Percentiles rank a stretch among this genome's conserved stretches.
These are phyloP conservation scores for Annulohypoxylon nitens DNA, from an alignment of 495 filamentous ascomycete species.

Conservation along the genomic window DNA sequence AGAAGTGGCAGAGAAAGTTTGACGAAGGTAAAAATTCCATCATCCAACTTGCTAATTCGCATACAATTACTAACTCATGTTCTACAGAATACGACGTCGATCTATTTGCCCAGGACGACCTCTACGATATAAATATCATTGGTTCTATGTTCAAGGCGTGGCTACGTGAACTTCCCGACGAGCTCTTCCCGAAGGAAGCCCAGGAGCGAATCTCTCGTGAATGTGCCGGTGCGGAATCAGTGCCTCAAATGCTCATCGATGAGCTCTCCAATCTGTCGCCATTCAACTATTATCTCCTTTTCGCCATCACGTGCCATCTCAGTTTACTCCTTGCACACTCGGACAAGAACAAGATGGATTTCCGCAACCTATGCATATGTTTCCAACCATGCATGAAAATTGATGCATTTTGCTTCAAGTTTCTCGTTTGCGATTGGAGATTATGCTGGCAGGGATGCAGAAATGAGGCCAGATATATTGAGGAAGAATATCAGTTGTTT, in stretches of 20 bases:
- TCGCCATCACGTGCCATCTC: slow-evolving; percentile 93
- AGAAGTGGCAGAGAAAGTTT: slow-evolving; percentile 88
- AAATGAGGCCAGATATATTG: slow-evolving; percentile 84
- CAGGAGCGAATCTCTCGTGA: slow-evolving; percentile 81
- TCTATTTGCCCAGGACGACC: slow-evolving; percentile 82
- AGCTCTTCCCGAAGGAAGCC: slow-evolving; percentile 83
- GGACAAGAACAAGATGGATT: slow-evolving; percentile 95
- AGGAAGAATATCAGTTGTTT: slow-evolving; percentile 76
- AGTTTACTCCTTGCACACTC: slow-evolving; percentile 86
- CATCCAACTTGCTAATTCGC: background rate
- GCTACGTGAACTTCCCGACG: slow-evolving; percentile 92
- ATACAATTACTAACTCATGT: slow-evolving; percentile 47
- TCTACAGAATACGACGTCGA: slow-evolving; percentile 81
- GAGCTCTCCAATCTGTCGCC: slow-evolving; percentile 91
- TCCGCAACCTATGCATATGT: slow-evolving; percentile 90
- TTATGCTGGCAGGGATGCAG: slow-evolving; percentile 96
- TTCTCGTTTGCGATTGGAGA: slow-evolving; percentile 90
- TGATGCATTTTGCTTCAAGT: slow-evolving; percentile 89
- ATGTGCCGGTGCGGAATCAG: slow-evolving; percentile 78
- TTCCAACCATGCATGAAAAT: slow-evolving; percentile 96
- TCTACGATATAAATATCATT: slow-evolving; percentile 94
- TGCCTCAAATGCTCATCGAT: slow-evolving; percentile 85
- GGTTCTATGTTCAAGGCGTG: slow-evolving; percentile 93
- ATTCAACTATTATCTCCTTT: slow-evolving; percentile 95
- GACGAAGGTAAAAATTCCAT: slow-evolving; percentile 72